Base-by-base conservation (phyloP, 495 filamentous ascomycete genomes). In the Penicillium coprophilum region DNA sequence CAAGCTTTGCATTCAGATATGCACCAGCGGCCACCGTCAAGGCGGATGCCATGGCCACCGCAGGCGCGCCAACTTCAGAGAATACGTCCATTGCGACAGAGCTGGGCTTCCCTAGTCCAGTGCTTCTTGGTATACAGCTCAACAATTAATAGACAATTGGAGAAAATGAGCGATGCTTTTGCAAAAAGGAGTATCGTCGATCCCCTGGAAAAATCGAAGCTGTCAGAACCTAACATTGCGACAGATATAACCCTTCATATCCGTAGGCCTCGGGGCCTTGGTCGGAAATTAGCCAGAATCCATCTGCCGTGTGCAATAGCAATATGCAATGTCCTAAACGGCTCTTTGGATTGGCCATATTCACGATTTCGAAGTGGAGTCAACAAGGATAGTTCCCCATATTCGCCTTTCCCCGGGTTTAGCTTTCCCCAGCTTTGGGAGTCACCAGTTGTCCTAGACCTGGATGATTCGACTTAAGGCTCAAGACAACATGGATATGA, bases 1-100 rank as follows among this genome's bases (percentile, higher is more conserved):
- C 63, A 19, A 74, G 67, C 62, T 76, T 81, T 7, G 77, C 78
- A 63, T 82, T 78, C 1, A 81, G 53, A 59, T 82, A 82, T 10
- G 79, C 77, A 4, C 70, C 75, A 1, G 73, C 69, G 10, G 76
- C 73, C 2, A 75, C 47, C 0, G 77, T 62, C 27, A 76, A 47
- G 28, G 75, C 77, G 1, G 77, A 76, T 11, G 69, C 71, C 34
- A 72, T 60, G 1, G 75, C 65, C 50, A 72, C 52, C 2, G 74
- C 61, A 28, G 74, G 68, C 27, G 53, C 60, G 24, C 68, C 63
- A 47, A 73, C 65, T 49, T 74, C 72, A 10, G 73, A 66, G 46
- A 78, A 46, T 27, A 72, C 15, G 11, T 73, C 72, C 75, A 78
- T 78, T n/a, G 55, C 47, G 53, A 17, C 8, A 1, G 20, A 32